Base-by-base conservation (phyloP, 805 yeast species). In the Cephaloascus fragrans region DNA sequence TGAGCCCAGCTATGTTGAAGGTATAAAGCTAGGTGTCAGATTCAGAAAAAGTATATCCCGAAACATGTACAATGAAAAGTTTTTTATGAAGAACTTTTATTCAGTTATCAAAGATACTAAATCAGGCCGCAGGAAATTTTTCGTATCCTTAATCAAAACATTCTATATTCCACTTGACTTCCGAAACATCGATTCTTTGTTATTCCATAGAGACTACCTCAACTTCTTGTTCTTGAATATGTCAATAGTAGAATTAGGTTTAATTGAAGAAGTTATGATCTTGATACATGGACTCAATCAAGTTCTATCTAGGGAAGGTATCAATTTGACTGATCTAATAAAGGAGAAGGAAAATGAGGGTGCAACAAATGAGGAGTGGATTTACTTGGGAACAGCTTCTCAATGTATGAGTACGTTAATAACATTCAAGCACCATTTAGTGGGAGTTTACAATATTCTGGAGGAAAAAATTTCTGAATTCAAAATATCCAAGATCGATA, bases 1-100 rank as follows among this genome's bases (percentile, higher is more conserved):
- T 18, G 89, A 82, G 36, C 58, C 78, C 4, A 69, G 77, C 38
- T 77, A 84, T 45, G 55, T 67, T 2, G 83, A 78, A 41, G 93
- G 90, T 0, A 50, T 85, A 4, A 71, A 58, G 39, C 43, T 65
- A 18, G 84, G 87, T 0, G 67, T 71, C 2, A 49, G 55, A 0
- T 80, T 75, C 50, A 48, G 72, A 32, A 45, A 51, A 19, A 47
- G 48, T 16, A 35, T 59, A 1, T 43, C 62, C 0, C 32, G 41
- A 3, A 49, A 55, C 4, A 41, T 63, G 3, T 47, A 56, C 20
- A 44, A 38, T 1, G 69, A 65, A 26, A 46, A 45, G 3, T 40
- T 39, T 1, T 67, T 71, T 40, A 49, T 80, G 20, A 50, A 50
- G 3, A 47, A 51, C 4, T 59, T 79, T 35, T 68, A 72, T 42